Evolutionary conservation across 768 basidiomycete species (phyloP).

Genomic region (Daedaleopsis nitida): DNA sequence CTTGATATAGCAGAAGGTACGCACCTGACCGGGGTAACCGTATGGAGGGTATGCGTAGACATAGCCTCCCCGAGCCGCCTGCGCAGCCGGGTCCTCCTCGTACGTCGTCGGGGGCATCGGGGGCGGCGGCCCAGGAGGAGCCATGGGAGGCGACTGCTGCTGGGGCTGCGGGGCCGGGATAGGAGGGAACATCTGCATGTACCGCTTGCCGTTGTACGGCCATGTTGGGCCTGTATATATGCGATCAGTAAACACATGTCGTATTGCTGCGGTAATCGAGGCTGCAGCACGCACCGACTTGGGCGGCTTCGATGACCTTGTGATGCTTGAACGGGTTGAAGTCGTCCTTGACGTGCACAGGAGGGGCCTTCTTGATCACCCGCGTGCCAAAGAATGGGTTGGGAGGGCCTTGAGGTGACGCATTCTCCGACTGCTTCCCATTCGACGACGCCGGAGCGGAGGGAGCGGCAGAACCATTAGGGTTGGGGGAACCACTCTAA

Average conservation of each 20-base stretch:
- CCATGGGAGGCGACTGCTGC: slow-evolving; percentile 66
- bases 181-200: slow-evolving; percentile 74
- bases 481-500: slow-evolving; percentile 32
- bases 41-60: slow-evolving; percentile 79
- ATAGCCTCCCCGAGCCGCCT: slow-evolving; percentile 54
- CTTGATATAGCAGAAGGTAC: slow-evolving; percentile 23
- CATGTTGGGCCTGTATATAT: slow-evolving; percentile 64
- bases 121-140: slow-evolving; percentile 65
- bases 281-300: slow-evolving; percentile 62
- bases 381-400: slow-evolving; percentile 93
- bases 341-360: slow-evolving; percentile 89
- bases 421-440: slow-evolving; percentile 50
- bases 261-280: background rate
- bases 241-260: background rate
- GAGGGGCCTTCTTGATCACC: slow-evolving; percentile 68
- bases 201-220: slow-evolving; percentile 91
- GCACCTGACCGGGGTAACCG: slow-evolving; percentile 73
- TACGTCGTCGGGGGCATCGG: slow-evolving; percentile 75
- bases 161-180: slow-evolving; percentile 55
- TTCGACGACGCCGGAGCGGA: slow-evolving; percentile 51
- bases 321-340: slow-evolving; percentile 95
- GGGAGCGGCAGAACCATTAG: slow-evolving; percentile 18
- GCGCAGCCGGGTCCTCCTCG: slow-evolving; percentile 73
- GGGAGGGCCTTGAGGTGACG: slow-evolving; percentile 43
- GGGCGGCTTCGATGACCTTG: slow-evolving; percentile 74